A percentile compares a stretch with the other conserved stretches of the same genome.
Evolutionary conservation across 352 stramenopile species (phyloP).

Genomic region (Albugo laibachii): DNA sequence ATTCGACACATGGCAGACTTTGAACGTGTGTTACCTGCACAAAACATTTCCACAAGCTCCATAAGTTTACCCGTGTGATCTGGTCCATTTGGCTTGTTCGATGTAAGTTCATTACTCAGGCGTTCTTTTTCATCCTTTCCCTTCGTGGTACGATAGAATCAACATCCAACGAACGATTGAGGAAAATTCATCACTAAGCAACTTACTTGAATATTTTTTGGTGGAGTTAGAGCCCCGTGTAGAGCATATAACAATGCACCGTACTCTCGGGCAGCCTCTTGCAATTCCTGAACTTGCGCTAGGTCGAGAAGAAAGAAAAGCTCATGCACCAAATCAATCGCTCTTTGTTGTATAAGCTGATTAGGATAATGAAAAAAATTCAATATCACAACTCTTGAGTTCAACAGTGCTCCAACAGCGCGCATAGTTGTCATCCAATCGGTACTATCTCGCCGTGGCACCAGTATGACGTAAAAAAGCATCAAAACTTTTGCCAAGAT

Average conservation of each 20-base stretch:
- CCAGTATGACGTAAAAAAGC: slow-evolving; percentile 44
- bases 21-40: slow-evolving; percentile 49
- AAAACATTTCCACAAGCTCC: slow-evolving; percentile 67
- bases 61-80: slow-evolving; percentile 23
- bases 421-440: slow-evolving; percentile 27
- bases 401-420: slow-evolving; percentile 39
- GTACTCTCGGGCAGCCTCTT: slow-evolving; percentile 59
- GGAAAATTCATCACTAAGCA: not conserved
- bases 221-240: not conserved
- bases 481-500: slow-evolving; percentile 31
- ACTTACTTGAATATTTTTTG: not conserved
- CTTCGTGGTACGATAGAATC: not conserved
- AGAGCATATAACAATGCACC: slow-evolving; percentile 54
- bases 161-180: not conserved
- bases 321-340: slow-evolving; percentile 51
- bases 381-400: slow-evolving; percentile 40
- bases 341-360: slow-evolving; percentile 21
- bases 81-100: not conserved
- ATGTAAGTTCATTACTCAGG: not conserved
- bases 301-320: slow-evolving; percentile 52
- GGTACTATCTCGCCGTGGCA: slow-evolving; percentile 23
- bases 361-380: slow-evolving; percentile 37
- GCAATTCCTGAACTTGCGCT: slow-evolving; percentile 52
- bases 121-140: not conserved
- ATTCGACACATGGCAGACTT: slow-evolving; percentile 64